Percentiles rank a stretch among this genome's conserved stretches.
Evolutionary conservation across 192 early-diverging fungal genomes (phyloP).

Genomic region (Entrophospora sp.): DNA sequence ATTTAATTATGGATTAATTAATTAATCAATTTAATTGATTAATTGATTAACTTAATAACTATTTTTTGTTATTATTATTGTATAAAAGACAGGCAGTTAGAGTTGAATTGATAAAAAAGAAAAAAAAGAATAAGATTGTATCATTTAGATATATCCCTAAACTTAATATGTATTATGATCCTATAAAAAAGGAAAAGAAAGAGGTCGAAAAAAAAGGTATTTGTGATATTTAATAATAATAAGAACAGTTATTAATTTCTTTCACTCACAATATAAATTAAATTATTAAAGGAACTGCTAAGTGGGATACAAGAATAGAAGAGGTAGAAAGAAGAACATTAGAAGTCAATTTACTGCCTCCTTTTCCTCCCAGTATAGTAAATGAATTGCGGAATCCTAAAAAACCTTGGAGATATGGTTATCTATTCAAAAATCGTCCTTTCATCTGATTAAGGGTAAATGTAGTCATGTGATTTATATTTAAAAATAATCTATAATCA

Average conservation of each 20-base stretch:
- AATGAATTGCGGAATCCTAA: not conserved
- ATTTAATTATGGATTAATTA: not conserved
- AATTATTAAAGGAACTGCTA: not conserved
- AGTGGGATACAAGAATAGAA: too few relatives aligned
- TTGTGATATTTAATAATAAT: too few relatives aligned
- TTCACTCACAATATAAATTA: too few relatives aligned
- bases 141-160: slow-evolving; percentile 7
- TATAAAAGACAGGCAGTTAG: not conserved
- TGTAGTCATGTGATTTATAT: too few relatives aligned
- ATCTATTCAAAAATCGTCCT: not conserved
- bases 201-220: too few relatives aligned
- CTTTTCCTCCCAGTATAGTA: not conserved
- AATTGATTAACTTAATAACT: not conserved
- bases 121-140: too few relatives aligned
- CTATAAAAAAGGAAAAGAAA: too few relatives aligned
- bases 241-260: too few relatives aligned
- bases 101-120: not conserved
- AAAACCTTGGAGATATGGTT: slow-evolving; percentile 4
- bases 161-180: too few relatives aligned
- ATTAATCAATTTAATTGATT: not conserved
- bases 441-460: slow-evolving; percentile 7
- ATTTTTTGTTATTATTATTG: not conserved
- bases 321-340: too few relatives aligned
- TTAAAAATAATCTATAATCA: too few relatives aligned
- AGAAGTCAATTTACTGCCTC: not conserved